Evolutionary conservation across 352 stramenopile species (phyloP).

Genomic region (Phytophthora quininea): DNA sequence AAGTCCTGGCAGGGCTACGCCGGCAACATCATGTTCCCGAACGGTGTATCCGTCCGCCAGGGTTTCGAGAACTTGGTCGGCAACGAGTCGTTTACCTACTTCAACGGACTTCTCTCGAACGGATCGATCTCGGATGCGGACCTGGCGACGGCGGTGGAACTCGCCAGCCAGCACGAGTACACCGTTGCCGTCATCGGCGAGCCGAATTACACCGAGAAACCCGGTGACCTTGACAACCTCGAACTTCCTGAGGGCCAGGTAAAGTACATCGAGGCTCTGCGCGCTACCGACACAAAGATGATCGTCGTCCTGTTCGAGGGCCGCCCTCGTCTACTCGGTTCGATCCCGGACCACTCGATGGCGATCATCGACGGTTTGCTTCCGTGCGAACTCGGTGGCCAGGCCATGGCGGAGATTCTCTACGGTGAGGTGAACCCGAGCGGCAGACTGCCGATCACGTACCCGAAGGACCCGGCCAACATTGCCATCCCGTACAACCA

Average conservation of each 20-base stretch:
- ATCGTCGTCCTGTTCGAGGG: constrained; percentile 81
- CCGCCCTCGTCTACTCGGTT: constrained; percentile 69
- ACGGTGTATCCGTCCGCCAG: constrained; percentile 55
- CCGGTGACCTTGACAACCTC: constrained; percentile 81
- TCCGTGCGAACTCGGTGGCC: constrained; percentile 72
- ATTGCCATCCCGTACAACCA: constrained; percentile 77
- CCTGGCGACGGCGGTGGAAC: constrained; percentile 49
- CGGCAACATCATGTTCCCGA: constrained; percentile 58
- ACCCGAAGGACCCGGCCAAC: constrained; percentile 62
- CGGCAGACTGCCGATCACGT: constrained; percentile 81
- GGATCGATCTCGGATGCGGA: constrained; percentile 53
- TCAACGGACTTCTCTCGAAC: constrained; percentile 57
- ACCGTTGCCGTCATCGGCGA: constrained; percentile 81
- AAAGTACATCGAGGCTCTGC: constrained; percentile 73
- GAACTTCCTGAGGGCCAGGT: constrained; percentile 66
- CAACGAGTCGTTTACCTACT: constrained; percentile 43
- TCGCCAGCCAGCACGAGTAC: constrained; percentile 52
- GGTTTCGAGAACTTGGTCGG: constrained; percentile 45
- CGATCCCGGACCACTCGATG: constrained; percentile 49
- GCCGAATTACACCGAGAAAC: constrained; percentile 79
- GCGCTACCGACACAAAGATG: constrained; percentile 67
- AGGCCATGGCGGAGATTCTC: constrained; percentile 84
- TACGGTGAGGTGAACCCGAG: constrained; percentile 81
- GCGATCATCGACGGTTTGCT: constrained; percentile 81
- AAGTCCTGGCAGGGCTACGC: constrained; percentile 82